Evolutionary conservation across 495 filamentous ascomycete species (phyloP), one percentile per base, ranked within the genome.

Genomic region (Talaromyces borbonicus): DNA sequence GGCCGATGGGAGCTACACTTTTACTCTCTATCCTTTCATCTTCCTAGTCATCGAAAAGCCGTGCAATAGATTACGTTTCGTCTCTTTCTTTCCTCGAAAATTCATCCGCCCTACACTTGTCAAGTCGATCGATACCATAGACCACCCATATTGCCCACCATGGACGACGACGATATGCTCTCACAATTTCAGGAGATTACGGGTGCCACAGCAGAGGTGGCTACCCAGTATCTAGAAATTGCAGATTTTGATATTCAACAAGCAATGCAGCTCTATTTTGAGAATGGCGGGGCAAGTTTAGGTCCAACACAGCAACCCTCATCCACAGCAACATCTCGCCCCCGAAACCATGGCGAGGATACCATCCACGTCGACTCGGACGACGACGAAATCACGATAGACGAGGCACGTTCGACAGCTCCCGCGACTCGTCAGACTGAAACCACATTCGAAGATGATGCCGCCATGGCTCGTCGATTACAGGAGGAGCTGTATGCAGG

Each of bases 401-500:
- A 59, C 29, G 60, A 59, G 32, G 22, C 53, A 8, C 43, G 53
- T 46, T 57, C 58, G 25, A 38, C 47, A 12, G 36, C 56, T 14
- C 58, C 56, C 18, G 44, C 37, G 16, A 27, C 39, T 18, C 57
- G 43, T 14, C 47, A 26, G 2, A 25, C 27, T 9, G 48, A 20
- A 12, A 30, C 48, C 35, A 53, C 59, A 14, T 69, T 79, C 38
- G 92, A 96, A 51, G 87, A 93, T 54, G 92, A 98, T 65, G 92
- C 89, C 33, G 92, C 87, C 8, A 86, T 97, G 78, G 92, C 92
- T 5, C 77, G 86, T 53, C 78, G 86, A 32, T 58, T 98, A 35
- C 93, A 97, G 55, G 86, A 97, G 55, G 88, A 98, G 63, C 70
- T 95, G 56, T 97, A 96, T 56, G 66, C 72, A 44, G 75, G 65